Percentiles rank a stretch among this genome's conserved stretches.
Conservation (phyloP, 306 rosid genomes). For the Pterocarpus santalinus region DNA sequence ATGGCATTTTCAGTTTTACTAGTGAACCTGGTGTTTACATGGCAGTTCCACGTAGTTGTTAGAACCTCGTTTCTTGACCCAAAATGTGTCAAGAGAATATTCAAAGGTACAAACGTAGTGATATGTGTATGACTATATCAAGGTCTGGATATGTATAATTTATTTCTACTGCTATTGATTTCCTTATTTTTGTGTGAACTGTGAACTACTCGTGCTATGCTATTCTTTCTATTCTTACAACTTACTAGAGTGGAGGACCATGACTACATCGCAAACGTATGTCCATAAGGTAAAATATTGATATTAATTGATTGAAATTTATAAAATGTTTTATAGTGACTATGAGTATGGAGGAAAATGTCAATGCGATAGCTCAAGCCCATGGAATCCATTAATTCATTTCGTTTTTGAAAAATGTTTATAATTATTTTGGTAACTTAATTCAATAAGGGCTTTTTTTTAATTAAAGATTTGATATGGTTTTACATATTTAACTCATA, state of each 20-base stretch:
- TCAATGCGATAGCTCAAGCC: not conserved
- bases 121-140: conserved; percentile 38
- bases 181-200: conserved; percentile 28
- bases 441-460: no score
- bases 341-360: not conserved
- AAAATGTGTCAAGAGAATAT: conserved; percentile 53
- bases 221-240: not conserved
- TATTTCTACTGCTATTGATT: conserved; percentile 37
- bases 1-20: conserved; percentile 43
- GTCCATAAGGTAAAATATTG: not conserved
- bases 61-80: conserved; percentile 47
- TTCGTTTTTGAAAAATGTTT: not conserved
- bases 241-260: conserved; percentile 1
- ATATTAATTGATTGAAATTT: not conserved
- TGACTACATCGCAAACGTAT: not conserved
- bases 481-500: no score
- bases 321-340: not conserved
- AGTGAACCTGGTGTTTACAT: conserved; percentile 31
- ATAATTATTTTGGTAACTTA: not conserved
- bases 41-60: conserved; percentile 34
- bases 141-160: conserved; percentile 57
- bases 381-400: not conserved
- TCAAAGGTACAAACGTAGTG: conserved; percentile 50
- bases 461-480: no score
- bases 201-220: not conserved